phyloP scores from a whole-genome alignment of 306 rosid genomes.

The Acacia melanoxylon region DNA sequence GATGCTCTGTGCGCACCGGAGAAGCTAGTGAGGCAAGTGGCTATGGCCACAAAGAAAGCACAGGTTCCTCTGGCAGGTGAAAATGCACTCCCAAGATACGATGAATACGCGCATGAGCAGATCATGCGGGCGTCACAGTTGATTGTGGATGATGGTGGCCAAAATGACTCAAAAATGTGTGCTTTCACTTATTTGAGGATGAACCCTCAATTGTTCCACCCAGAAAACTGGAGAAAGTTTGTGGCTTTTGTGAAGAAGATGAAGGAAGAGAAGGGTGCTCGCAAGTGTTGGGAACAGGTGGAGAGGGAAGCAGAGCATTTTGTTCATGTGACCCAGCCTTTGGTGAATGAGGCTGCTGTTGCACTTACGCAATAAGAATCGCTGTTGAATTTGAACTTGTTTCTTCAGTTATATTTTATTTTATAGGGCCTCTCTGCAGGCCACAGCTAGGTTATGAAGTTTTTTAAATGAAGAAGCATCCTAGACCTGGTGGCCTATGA shows the following conservation, averaged over 20 bases:
- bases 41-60: conserved; percentile 68
- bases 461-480: conserved; percentile 34
- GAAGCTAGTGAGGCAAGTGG: conserved; percentile 88
- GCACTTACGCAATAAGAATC: conserved; percentile 52
- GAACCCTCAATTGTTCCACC: conserved; percentile 73
- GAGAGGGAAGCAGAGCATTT: conserved; percentile 94
- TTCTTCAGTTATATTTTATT: not conserved
- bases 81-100: conserved; percentile 81
- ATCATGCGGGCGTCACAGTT: conserved; percentile 64
- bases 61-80: conserved; percentile 84
- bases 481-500: conserved; percentile 28
- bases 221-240: conserved; percentile 82
- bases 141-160: conserved; percentile 49
- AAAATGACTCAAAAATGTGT: conserved; percentile 49
- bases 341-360: conserved; percentile 81
- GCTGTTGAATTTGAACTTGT: not conserved
- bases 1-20: conserved; percentile 87
- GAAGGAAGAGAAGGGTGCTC: conserved; percentile 69
- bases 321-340: conserved; percentile 70
- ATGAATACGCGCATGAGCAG: conserved; percentile 68
- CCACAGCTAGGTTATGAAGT: conserved; percentile 31
- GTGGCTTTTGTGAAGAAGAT: conserved; percentile 91
- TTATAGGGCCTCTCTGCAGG: conserved; percentile 19
- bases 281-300: conserved; percentile 77
- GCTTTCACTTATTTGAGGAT: conserved; percentile 95